Percentiles rank a stretch among this genome's conserved stretches.
Conservation (phyloP, 306 rosid species). For the Astragalus glycyphyllos region DNA sequence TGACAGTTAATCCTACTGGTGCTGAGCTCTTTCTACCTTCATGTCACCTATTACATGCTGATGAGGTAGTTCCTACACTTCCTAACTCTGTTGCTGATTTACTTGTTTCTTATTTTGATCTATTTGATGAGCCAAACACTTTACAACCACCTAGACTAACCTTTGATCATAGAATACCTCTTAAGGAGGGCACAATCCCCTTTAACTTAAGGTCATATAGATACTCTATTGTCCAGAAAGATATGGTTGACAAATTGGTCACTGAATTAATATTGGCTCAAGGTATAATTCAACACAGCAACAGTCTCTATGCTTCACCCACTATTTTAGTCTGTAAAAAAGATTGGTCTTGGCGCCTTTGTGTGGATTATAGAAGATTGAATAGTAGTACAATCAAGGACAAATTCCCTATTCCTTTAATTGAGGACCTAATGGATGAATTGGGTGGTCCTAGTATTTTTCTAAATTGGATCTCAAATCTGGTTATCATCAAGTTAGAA, state of each 20-base stretch:
- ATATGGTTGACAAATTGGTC: background rate
- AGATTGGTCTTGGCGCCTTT: too few species aligned
- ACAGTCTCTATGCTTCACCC: too few species aligned
- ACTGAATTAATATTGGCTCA: too few species aligned
- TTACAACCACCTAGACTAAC: background rate
- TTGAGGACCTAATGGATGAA: too few species aligned
- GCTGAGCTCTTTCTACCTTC: background rate
- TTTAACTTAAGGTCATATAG: background rate
- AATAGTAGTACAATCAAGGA: too few species aligned
- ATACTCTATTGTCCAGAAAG: background rate
- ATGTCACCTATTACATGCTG: background rate
- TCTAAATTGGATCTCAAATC: too few species aligned
- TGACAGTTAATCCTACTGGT: background rate
- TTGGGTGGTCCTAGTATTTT: too few species aligned
- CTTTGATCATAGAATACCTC: background rate
- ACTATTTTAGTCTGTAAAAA: too few species aligned
- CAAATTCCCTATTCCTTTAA: too few species aligned
- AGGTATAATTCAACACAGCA: too few species aligned
- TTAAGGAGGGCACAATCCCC: background rate
- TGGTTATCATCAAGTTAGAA: too few species aligned
- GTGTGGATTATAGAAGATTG: too few species aligned
- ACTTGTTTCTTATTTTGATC: background rate
- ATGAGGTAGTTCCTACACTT: background rate
- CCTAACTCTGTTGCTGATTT: background rate
- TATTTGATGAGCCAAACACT: background rate